These are phyloP conservation scores for Porcisia deanei DNA, from an alignment of 208 protist species.

Conservation along the genomic window DNA sequence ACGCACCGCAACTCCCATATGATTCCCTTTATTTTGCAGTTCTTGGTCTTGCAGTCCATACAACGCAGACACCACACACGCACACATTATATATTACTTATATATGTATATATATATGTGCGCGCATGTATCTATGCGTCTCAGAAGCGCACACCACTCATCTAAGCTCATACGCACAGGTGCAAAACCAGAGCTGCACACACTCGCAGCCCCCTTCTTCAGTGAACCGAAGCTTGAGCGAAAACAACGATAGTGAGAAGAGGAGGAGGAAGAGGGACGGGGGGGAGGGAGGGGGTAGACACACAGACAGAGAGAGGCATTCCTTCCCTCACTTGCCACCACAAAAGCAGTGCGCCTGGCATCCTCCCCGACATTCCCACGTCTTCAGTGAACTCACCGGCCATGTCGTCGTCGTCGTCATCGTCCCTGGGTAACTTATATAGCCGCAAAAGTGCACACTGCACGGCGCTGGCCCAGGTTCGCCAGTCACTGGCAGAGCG, in stretches of 20 bases:
- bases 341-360: neutral
- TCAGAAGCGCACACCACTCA: no score
- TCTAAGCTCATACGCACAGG: neutral
- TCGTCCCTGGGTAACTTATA: neutral
- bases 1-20: no score
- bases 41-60: no score
- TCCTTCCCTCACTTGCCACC: neutral
- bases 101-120: no score
- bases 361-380: neutral
- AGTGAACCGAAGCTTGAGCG: no score
- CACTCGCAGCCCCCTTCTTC: neutral
- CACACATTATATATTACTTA: neutral
- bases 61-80: neutral
- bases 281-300: no score
- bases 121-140: no score
- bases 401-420: neutral
- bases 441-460: neutral
- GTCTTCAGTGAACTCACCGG: neutral
- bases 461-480: slow-evolving; percentile 4
- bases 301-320: no score
- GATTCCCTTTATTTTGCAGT: no score
- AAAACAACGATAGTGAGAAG: neutral
- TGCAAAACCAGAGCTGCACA: neutral
- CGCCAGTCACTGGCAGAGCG: slow-evolving; percentile 20
- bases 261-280: neutral